A percentile compares a stretch with the other conserved stretches of the same genome.
These are phyloP conservation scores for Acanthamoeba divionensis DNA, from an alignment of 208 protist genomes.

Conservation along the genomic window DNA sequence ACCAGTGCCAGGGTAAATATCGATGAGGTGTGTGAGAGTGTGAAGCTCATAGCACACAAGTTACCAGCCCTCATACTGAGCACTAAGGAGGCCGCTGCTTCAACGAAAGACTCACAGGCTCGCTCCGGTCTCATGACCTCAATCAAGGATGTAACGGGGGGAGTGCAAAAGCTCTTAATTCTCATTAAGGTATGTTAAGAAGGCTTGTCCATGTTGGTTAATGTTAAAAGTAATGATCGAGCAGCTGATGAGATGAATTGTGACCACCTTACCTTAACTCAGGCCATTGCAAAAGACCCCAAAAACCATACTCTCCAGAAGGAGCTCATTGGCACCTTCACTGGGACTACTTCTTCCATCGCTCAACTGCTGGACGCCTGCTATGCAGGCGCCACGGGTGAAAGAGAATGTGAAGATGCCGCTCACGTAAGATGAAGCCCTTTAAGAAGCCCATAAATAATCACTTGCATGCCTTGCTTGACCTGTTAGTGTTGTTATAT, in stretches of 20 bases:
- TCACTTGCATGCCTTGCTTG: too few species aligned
- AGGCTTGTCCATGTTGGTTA: too few species aligned
- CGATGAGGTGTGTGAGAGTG: background rate
- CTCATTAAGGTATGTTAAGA: too few species aligned
- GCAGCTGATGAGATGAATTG: background rate
- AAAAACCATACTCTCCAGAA: constrained; percentile 48
- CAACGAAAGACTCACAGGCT: background rate
- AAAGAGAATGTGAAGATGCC: constrained; percentile 40
- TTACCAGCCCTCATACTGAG: background rate
- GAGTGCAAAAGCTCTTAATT: too few species aligned
- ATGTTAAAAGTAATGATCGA: too few species aligned
- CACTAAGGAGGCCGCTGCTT: background rate
- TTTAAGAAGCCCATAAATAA: too few species aligned
- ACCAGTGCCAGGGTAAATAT: constrained; percentile 8
- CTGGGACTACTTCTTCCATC: background rate
- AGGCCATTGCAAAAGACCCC: constrained; percentile 7
- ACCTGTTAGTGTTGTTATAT: too few species aligned
- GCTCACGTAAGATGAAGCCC: background rate
- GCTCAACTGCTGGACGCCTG: constrained; percentile 7
- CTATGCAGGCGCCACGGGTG: background rate
- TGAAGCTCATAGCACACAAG: background rate
- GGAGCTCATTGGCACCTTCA: background rate
- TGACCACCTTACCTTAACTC: background rate
- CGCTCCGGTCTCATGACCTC: too few species aligned
- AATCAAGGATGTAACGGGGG: too few species aligned